Evolutionary conservation across 768 basidiomycete genomes (phyloP).

Genomic region (Pholiota microspora): DNA sequence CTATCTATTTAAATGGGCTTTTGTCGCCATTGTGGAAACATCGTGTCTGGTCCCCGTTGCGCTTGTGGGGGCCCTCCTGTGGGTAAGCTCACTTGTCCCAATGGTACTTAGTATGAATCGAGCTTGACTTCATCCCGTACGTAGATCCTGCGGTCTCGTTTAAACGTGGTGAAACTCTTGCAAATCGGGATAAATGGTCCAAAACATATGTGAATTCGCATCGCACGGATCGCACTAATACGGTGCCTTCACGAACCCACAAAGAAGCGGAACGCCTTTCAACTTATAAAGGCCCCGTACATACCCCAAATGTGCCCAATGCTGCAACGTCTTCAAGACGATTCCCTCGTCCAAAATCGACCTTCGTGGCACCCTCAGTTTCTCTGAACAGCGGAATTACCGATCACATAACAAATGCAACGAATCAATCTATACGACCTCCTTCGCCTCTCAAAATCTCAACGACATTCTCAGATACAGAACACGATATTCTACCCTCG

Average conservation of each 20-base stretch:
- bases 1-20: conserved; percentile 61
- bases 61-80: conserved; percentile 79
- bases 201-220: conserved; percentile 69
- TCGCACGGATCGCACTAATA: conserved; percentile 35
- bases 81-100: conserved; percentile 47
- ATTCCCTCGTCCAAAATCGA: conserved; percentile 47
- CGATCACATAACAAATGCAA: conserved; percentile 55
- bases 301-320: background rate
- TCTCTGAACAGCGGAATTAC: conserved; percentile 48
- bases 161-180: conserved; percentile 44
- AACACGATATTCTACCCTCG: conserved; percentile 60
- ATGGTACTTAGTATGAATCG: background rate
- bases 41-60: conserved; percentile 68
- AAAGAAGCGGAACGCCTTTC: conserved; percentile 12
- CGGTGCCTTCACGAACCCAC: conserved; percentile 32
- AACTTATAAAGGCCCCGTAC: background rate
- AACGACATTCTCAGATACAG: conserved; percentile 49
- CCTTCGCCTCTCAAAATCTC: conserved; percentile 57
- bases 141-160: conserved; percentile 71
- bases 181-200: conserved; percentile 70
- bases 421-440: conserved; percentile 42
- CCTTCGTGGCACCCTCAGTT: conserved; percentile 26
- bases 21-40: conserved; percentile 83
- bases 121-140: background rate
- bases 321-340: conserved; percentile 35